Evolutionary conservation across 176 grass and related monocot genomes (phyloP), one percentile per base, ranked within the genome.

Genomic region (Typha latifolia): DNA sequence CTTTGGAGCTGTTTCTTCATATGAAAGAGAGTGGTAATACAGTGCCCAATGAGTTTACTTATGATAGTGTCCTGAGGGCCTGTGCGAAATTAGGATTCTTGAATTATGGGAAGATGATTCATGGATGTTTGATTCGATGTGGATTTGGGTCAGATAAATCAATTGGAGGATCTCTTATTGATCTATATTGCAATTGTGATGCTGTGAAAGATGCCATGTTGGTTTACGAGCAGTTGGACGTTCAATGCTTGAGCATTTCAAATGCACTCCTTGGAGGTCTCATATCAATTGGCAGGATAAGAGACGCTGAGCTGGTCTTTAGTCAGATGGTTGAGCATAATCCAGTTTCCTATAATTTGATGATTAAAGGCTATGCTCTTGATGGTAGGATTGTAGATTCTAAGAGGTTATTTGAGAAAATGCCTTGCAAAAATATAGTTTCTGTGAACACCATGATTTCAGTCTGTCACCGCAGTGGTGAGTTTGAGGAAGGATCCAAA

Each of bases 401-500:
- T 19, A 66, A 31, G 49, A 75, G 49, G 55, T 48, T 87, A 68
- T 87, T 82, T 49, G 80, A 87, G 50, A 75, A 69, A 77, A 87
- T 87, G 84, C 79, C 79, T 72, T 59, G 23, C 20, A 79, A 76
- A 79, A 87, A 82, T 53, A 82, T 76, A 52, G 79, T 87, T 12
- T 79, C 84, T 57, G 71, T 79, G 18, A 87, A 87, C 56, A 72
- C 78, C 47, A 81, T 86, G 74, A 86, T 81, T 78, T 82, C 84
- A 0, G 84, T 71, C n/a, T 66, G 78, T 70, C 49, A 79, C 26
- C 79, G 68, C 75, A 82, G 82, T 18, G 75, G 79, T 4, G 73
- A 70, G 67, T 59, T 87, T 50, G 75, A 79, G 53, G 79, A 86
- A 49, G 84, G 75, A 16, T 15, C 56, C 49, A 82, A 87, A 59